Base-by-base conservation (phyloP, 2,329 filamentous ascomycete species). In the Helotiales sp. region DNA sequence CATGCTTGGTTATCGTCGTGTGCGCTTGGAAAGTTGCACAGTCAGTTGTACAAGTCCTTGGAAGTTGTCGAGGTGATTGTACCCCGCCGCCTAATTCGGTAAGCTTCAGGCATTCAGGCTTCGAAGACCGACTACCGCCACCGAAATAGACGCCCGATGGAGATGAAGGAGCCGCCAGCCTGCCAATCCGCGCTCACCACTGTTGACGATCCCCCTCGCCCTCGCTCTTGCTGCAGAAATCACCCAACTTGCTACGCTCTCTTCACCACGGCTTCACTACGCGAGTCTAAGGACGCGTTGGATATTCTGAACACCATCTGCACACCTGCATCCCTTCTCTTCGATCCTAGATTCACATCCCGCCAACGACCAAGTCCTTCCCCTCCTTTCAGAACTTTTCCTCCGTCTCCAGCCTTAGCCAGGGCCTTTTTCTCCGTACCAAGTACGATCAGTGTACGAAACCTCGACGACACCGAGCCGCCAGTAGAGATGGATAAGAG, bases 401-500 rank as follows among this genome's bases (percentile, higher is more conserved):
- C 69, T 57, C 67, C 67, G 15, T 68, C 68, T 19, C 69, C 68
- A n/a, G 58, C 60, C 10, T 51, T 52, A n/a, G 52, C 61, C 15
- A 58, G 60, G 52, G 58, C 66, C 30, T 57, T 52, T n/a, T 60
- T 57, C 46, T 63, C 67, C 29, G 51, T 71, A 9, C 68, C 69
- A 8, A 72, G 70, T 59, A 67, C 63, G 4, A 71, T 72, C 62
- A 72, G 70, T 51, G 47, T 72, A 34, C 69, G 67, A 48, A 67
- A 67, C 30, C 67, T 72, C 33, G 66, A 67, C 40, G 57, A 62
- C 5, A 67, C 69, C 48, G 55, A 57, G 42, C 54, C 57, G 17
- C 50, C 56, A 48, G 51, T 59, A 55, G 60, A 56, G 5, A 98
- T 98, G 93, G 93, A 97, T 76, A 90, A 96, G 74, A 82, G 90